Conservation (phyloP, 2,329 filamentous ascomycete species). For the Penicillium expansum region DNA sequence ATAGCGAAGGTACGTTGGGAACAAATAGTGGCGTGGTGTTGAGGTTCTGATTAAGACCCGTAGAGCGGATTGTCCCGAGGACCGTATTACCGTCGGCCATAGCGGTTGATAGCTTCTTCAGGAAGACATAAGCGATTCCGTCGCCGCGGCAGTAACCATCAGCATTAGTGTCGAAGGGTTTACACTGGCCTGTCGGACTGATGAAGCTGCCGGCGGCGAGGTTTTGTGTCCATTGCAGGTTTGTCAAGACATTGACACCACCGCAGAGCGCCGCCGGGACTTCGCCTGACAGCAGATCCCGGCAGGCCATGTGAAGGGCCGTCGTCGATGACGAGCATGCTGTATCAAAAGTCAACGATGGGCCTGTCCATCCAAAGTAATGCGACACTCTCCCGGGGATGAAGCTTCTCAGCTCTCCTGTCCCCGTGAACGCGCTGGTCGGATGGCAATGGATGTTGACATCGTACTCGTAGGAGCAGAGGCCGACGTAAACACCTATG, state of each 20-base stretch:
- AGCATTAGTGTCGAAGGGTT: constrained; percentile 44
- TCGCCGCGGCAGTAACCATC: constrained; percentile 51
- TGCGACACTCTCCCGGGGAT: too few relatives aligned
- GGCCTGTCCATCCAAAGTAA: too few relatives aligned
- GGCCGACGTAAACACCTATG: too few relatives aligned
- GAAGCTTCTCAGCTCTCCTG: too few relatives aligned
- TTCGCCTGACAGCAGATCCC: constrained; percentile 18
- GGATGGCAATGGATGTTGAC: too few relatives aligned
- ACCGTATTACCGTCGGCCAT: constrained; percentile 47
- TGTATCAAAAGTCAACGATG: too few relatives aligned
- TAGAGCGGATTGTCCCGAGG: constrained; percentile 39
- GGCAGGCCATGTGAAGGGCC: constrained; percentile 27
- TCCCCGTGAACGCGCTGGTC: too few relatives aligned
- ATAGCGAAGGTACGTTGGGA: constrained; percentile 22
- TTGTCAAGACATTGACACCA: constrained; percentile 35
- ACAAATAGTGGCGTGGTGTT: constrained; percentile 22
- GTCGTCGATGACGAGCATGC: constrained; percentile 44
- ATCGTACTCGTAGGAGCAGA: too few relatives aligned
- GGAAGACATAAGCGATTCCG: constrained; percentile 46
- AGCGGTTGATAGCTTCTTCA: constrained; percentile 49
- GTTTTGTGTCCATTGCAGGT: constrained; percentile 21
- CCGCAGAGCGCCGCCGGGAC: constrained; percentile 31
- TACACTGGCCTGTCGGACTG: constrained; percentile 47
- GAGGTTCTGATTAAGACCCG: constrained; percentile 31
- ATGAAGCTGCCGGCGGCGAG: constrained; percentile 42